Evolutionary conservation across 345 rosid species (phyloP).

Genomic region (Luvunga scandens): DNA sequence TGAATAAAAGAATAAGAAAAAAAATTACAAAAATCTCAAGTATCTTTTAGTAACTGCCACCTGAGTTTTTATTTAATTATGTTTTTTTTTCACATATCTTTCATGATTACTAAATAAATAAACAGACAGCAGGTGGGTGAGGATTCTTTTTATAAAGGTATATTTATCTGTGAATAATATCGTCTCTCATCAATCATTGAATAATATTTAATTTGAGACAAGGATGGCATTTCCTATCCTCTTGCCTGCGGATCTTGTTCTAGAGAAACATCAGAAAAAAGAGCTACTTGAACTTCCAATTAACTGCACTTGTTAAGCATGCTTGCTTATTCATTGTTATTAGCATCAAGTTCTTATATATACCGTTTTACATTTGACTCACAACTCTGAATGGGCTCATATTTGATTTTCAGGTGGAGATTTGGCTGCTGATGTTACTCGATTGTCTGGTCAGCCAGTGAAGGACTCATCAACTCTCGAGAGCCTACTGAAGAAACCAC

Average conservation of each 20-base stretch:
- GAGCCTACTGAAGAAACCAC: conserved; percentile 93
- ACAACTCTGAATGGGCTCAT: not conserved
- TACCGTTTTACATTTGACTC: too few species aligned
- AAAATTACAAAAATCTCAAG: too few species aligned
- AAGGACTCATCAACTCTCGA: conserved; percentile 76
- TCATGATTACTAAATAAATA: not conserved
- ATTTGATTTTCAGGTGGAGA: conserved; percentile 55
- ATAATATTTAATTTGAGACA: not conserved
- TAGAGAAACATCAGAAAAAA: not conserved
- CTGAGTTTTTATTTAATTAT: not conserved
- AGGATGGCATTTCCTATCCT: not conserved
- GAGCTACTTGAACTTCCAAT: not conserved
- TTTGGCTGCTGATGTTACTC: conserved; percentile 72
- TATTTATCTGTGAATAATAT: not conserved
- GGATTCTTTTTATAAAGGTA: not conserved
- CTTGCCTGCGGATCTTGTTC: not conserved
- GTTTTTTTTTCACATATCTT: too few species aligned
- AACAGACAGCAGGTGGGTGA: not conserved
- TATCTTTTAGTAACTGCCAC: too few species aligned
- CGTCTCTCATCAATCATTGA: not conserved
- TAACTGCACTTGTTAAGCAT: not conserved
- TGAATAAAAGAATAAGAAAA: not conserved
- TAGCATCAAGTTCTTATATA: not conserved
- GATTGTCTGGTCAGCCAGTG: conserved; percentile 78
- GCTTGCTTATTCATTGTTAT: not conserved